A percentile compares a stretch with the other conserved stretches of the same genome.
Evolutionary conservation across 306 rosid genomes (phyloP).

Genomic region (Vigna trinervia): DNA sequence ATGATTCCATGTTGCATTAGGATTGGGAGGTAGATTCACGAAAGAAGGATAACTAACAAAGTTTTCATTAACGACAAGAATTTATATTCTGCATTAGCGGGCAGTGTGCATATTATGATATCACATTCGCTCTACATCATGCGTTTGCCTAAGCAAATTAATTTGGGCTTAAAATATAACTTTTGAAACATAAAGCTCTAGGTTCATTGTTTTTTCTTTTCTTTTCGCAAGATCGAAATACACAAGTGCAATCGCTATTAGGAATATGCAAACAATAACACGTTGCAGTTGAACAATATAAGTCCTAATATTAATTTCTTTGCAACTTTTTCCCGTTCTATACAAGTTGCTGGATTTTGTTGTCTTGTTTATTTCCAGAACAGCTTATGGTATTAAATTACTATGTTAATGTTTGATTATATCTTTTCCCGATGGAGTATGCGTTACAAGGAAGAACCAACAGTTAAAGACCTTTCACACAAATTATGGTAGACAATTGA

Average conservation of each 20-base stretch:
- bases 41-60: constrained; percentile 13
- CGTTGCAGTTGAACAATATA: not conserved
- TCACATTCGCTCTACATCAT: not conserved
- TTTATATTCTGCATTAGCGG: not conserved
- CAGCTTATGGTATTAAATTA: not conserved
- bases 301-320: not conserved
- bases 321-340: not conserved
- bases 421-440: not conserved
- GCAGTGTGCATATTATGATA: not conserved
- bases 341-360: not conserved
- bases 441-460: not conserved
- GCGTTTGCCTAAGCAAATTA: not conserved
- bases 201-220: not conserved
- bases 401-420: not conserved
- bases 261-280: not conserved
- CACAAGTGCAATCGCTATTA: not conserved
- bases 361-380: not conserved
- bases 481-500: no score
- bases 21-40: constrained; percentile 1
- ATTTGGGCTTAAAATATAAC: not conserved
- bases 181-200: not conserved
- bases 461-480: not conserved
- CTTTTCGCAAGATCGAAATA: not conserved
- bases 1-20: not conserved
- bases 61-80: not conserved